These are phyloP conservation scores for Sclerotinia nivalis DNA, from an alignment of 2,329 filamentous ascomycete species.

Conservation along the genomic window DNA sequence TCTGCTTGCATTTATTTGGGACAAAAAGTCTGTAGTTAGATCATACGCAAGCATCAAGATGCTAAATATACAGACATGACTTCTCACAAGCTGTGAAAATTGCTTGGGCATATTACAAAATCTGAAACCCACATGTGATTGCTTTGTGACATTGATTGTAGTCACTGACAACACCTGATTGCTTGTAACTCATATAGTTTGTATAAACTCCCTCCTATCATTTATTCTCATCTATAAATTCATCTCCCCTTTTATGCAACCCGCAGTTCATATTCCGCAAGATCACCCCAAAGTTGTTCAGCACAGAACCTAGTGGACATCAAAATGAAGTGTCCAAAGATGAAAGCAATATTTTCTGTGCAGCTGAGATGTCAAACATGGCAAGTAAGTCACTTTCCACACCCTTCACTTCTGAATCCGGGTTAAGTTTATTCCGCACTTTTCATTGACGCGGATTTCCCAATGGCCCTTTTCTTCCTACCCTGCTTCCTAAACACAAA, in stretches of 20 bases:
- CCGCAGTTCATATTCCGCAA: rapidly evolving
- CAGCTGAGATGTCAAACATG: not conserved
- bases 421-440: not conserved
- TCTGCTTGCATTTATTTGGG: not conserved
- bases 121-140: not conserved
- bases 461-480: not conserved
- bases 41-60: not conserved
- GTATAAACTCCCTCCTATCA: too few relatives aligned
- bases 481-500: not conserved
- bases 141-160: not conserved
- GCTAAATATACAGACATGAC: not conserved
- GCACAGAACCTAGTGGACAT: too few relatives aligned
- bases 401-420: not conserved
- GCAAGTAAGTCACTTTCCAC: not conserved
- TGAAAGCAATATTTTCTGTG: not conserved
- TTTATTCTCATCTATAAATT: not conserved
- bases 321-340: not conserved
- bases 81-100: not conserved
- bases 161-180: not conserved
- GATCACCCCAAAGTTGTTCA: not conserved
- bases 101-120: not conserved
- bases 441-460: not conserved
- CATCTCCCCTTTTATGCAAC: not conserved
- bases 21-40: not conserved
- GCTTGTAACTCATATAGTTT: not conserved